Base-by-base conservation (phyloP, 805 yeast genomes). In the Starmera caribaea region DNA sequence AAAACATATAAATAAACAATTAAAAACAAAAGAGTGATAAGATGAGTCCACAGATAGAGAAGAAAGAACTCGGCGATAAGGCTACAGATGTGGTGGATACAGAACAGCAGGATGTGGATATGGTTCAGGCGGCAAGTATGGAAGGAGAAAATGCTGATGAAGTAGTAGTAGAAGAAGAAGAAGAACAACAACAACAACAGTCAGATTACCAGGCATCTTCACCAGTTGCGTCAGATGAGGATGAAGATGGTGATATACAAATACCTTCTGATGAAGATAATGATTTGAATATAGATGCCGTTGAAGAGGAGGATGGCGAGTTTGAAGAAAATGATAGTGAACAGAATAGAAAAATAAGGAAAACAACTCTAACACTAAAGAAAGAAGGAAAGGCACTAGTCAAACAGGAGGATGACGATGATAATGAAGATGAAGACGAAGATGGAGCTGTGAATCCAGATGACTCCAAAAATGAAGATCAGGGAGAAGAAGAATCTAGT, bases 371-470 rank as follows among this genome's bases (percentile, higher is more conserved):
- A 32, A 21, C 24, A 38, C 40, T 41, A 35, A 40, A 37, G 36
- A 32, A 37, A 6, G 30, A 32, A 21, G 30, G 13, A 30, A 39
- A 21, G 28, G 17, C 51, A 24, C 41, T 38, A 24, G 38, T 49
- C 35, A 45, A 45, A 24, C 41, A 35, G 6, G 50, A 50, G 26
- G 45, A 37, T n/a, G 36, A 35, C 24, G 44, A 40, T 7, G 45
- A 40, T n/a, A 43, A 43, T 4, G 38, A 40, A 15, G 46, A 38
- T 16, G 38, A 39, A n/a, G 42, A 37, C n/a, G 38, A 35, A 15
- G 43, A 39, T 6, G 37, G 15, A 34, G 38, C 36, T 16, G 31
- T 29, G 16, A 39, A 40, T 28, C 36, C 15, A 15, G 44, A 40
- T 38, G 35, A 36, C 21, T 37, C 39, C 14, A 41, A 43, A 30